phyloP scores from a whole-genome alignment of 768 basidiomycete species.

The Myochromella boudieri region DNA sequence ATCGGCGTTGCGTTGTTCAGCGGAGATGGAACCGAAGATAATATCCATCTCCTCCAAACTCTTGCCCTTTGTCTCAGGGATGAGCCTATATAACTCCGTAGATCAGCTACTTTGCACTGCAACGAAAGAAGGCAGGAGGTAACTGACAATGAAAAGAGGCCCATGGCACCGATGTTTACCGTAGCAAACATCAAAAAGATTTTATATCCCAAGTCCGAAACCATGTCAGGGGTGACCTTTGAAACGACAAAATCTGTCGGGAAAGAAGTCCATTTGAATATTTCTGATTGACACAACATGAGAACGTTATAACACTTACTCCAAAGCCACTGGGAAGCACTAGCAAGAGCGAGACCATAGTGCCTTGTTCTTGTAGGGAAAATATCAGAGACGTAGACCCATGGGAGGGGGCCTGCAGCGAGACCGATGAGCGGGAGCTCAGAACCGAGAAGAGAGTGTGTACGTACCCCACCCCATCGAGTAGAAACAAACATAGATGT shows the following conservation, averaged over 20 bases:
- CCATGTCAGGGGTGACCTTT: slow-evolving; percentile 68
- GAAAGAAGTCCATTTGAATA: too few species aligned
- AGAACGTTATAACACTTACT: slow-evolving; percentile 45
- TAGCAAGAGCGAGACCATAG: slow-evolving; percentile 74
- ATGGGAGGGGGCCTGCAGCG: slow-evolving; percentile 37
- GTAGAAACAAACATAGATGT: slow-evolving; percentile 87
- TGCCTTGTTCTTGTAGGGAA: slow-evolving; percentile 85
- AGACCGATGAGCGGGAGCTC: slow-evolving; percentile 26
- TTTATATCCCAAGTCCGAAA: slow-evolving; percentile 64
- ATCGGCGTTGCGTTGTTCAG: slow-evolving; percentile 51
- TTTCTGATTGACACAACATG: not conserved
- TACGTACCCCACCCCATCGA: slow-evolving; percentile 78
- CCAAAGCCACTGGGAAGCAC: slow-evolving; percentile 82
- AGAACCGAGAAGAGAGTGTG: not conserved
- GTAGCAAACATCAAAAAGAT: slow-evolving; percentile 77
- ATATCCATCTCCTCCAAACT: slow-evolving; percentile 55
- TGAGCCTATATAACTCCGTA: slow-evolving; percentile 32
- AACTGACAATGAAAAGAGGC: slow-evolving; percentile 59
- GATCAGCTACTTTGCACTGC: too few species aligned
- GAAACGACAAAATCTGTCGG: slow-evolving; percentile 67
- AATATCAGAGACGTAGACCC: slow-evolving; percentile 79
- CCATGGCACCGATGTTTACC: slow-evolving; percentile 74
- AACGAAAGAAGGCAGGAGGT: not conserved
- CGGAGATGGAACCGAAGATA: slow-evolving; percentile 55
- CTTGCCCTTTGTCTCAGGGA: slow-evolving; percentile 63